Conservation (phyloP, 1,284 basidiomycete species). For the Phellopilus nigrolimitatus region DNA sequence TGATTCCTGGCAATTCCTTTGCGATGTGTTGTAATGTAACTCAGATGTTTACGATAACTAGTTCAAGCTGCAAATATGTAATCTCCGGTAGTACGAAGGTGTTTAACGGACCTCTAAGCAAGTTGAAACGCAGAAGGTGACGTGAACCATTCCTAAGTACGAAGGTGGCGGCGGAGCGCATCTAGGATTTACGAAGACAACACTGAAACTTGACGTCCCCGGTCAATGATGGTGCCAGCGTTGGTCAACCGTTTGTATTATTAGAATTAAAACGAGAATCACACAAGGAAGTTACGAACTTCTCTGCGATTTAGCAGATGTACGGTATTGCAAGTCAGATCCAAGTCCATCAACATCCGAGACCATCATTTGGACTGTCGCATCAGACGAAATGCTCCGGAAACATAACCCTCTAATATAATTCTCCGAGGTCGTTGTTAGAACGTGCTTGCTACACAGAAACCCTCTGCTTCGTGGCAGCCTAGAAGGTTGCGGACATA, state of each 20-base stretch:
- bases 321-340: constrained; percentile 26
- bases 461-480: constrained; percentile 15
- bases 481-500: constrained; percentile 23
- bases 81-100: constrained; percentile 21
- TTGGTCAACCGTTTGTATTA: constrained; percentile 12
- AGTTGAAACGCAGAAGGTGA: constrained; percentile 20
- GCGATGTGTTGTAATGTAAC: constrained; percentile 22
- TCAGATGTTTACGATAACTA: constrained; percentile 25
- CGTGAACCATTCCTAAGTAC: constrained; percentile 17
- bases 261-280: not conserved
- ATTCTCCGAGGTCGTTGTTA: constrained; percentile 3
- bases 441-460: not conserved
- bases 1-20: constrained; percentile 7
- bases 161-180: constrained; percentile 22
- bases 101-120: constrained; percentile 24
- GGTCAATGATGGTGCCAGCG: constrained; percentile 8
- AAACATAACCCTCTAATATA: no score
- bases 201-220: constrained; percentile 21
- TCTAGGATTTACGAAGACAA: constrained; percentile 23
- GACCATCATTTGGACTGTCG: constrained; percentile 25
- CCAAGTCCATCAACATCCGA: constrained; percentile 21
- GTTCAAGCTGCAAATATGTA: constrained; percentile 22
- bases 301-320: constrained; percentile 21
- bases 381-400: constrained; percentile 24
- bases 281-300: constrained; percentile 19